Evolutionary conservation across 805 yeast species (phyloP).

Genomic region (Cyberlindnera nakhonratchasimensis): DNA sequence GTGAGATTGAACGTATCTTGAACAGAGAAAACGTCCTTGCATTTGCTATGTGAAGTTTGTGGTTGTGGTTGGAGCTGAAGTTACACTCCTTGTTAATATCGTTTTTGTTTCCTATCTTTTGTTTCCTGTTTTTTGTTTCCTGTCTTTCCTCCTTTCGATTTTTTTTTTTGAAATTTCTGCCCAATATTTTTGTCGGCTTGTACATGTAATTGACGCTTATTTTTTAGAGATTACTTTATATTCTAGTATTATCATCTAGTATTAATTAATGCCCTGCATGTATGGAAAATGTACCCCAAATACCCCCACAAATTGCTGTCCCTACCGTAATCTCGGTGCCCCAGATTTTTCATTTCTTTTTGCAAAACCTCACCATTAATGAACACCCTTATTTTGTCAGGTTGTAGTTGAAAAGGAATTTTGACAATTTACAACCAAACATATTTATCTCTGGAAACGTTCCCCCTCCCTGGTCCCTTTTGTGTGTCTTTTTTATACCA

Average conservation of each 20-base stretch:
- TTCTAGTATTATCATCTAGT: no score
- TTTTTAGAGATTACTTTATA: no score
- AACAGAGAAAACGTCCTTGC: constrained; percentile 59
- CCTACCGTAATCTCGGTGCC: background rate
- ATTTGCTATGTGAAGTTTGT: constrained; percentile 19
- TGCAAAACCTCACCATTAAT: background rate
- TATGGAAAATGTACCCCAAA: background rate
- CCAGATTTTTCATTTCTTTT: background rate
- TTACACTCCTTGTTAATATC: no score
- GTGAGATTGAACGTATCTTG: constrained; percentile 63
- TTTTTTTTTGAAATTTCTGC: background rate
- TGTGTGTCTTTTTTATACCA: no score
- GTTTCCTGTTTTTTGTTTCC: background rate
- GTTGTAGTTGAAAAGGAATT: no score
- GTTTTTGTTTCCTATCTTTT: background rate
- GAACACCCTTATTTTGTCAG: background rate
- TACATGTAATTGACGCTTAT: constrained; percentile 2
- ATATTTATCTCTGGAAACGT: no score
- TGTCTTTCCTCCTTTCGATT: background rate
- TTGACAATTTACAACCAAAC: no score
- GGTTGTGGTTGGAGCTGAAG: background rate
- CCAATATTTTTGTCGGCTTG: background rate
- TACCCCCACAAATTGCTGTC: background rate
- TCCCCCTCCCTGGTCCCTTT: no score
- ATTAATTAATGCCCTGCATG: no score